Evolutionary conservation across 805 yeast genomes (phyloP), one percentile per base, ranked within the genome.

Genomic region (Kuraishia molischiana): DNA sequence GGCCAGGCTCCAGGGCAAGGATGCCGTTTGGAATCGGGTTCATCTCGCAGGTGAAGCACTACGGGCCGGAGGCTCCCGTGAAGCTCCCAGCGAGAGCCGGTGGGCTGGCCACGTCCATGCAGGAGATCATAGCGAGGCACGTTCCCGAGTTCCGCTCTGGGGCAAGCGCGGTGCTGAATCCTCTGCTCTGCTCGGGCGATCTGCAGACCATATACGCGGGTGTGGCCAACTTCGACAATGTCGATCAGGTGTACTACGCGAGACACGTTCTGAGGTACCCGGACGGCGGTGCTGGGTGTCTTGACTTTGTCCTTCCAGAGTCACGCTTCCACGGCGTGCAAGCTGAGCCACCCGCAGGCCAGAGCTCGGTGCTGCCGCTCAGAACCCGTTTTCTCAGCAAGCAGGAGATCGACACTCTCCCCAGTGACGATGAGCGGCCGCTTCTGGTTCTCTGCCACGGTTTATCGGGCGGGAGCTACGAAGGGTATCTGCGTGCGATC

Each of bases 401-500:
- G 39, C 45, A 43, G 2, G 90, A 81, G 52, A 45, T 72, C 32
- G 54, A 44, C 1, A 41, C 41, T 5, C 47, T 48, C 36, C 48
- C 37, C 29, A 37, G 41, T 30, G 62, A 40, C 13, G 60, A 59
- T 15, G 46, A 63, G 3, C 66, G 56, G 35, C 94, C 94, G 2
- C 62, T 85, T 50, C 61, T 81, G 14, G 69, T 85, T 22, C 59
- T 74, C 3, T 56, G 82, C 31, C 95, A 85, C 52, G 95, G 95
- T 0, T 68, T 85, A 29, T 79, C 84, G 2, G 95, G 95, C 4
- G 92, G 95, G 0, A 78, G 89, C n/a, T 83, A 79, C 44, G 95
- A 85, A 52, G 67, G 82, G 5, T 77, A 85, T 50, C 75, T 85
- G 31, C 67, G 92, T 19, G 69, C 83, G 39, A 52, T 79, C 28